Base-by-base conservation (phyloP, 805 yeast species). In the Blastobotrys robertii region DNA sequence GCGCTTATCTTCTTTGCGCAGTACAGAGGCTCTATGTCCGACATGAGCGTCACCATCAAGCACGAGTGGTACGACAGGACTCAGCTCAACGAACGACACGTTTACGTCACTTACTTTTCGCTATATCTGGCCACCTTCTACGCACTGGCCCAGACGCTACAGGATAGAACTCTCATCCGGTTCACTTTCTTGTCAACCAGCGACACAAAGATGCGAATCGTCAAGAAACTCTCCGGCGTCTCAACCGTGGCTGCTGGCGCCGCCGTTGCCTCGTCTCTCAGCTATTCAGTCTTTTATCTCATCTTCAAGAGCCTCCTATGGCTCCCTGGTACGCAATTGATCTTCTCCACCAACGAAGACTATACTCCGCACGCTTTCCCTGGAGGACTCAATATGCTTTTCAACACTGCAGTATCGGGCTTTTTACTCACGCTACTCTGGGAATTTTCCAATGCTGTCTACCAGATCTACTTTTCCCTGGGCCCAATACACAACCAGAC, bases 401-500 rank as follows among this genome's bases (percentile, higher is more conserved):
- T 44, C 32, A 38, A 39, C 19, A 43, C 47, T 1, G 29, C 49
- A 8, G 30, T 44, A 5, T 30, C 43, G n/a, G 48, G 53, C 13
- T 39, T 52, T 8, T 37, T 54, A 2, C 42, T 57, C 6, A 30
- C 50, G 4, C 33, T 50, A 10, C 35, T 48, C 3, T 60, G 65
- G 63, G 50, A 45, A 16, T 39, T 55, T 14, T 46, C 56, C 6
- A 54, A 59, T 46, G 40, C 54, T 31, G 50, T 53, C 41, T 59
- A 55, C 43, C 44, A 53, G 16, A 48, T 57, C 15, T 67, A 62
- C 45, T 43, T 66, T 55, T 51, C 64, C 4, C 49, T 59, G 9
- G 69, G 68, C 1, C 67, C 71, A 1, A 41, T 47, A 7, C 60
- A 59, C 37, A 38, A 59, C 10, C 62, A 63, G 9, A 49, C 50